phyloP scores from a whole-genome alignment of 345 rosid species.

The Atalantia buxifolia region DNA sequence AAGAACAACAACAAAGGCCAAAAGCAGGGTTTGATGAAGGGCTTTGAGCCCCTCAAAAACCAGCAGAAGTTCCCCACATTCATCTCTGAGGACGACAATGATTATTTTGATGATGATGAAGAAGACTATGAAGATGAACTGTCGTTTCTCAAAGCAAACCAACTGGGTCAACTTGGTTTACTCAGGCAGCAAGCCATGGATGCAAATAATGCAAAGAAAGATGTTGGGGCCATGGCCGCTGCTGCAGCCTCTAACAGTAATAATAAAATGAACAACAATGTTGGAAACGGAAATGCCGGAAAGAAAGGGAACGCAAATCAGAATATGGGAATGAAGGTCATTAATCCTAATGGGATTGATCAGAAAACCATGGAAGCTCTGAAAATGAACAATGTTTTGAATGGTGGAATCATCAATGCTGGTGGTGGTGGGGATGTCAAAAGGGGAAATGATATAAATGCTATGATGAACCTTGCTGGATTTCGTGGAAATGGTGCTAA shows the following conservation, averaged over 20 bases:
- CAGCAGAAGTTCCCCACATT: conserved; percentile 37
- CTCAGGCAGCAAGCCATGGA: conserved; percentile 36
- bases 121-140: conserved; percentile 42
- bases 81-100: conserved; percentile 45
- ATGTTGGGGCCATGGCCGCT: conserved; percentile 24
- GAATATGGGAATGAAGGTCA: conserved; percentile 30
- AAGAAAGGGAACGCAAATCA: conserved; percentile 61
- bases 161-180: conserved; percentile 25
- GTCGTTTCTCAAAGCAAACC: conserved; percentile 28
- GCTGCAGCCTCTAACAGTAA: conserved; percentile 5
- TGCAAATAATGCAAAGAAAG: conserved; percentile 23
- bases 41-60: conserved; percentile 42
- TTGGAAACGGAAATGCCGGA: conserved; percentile 33
- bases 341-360: conserved; percentile 36
- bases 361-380: conserved; percentile 47
- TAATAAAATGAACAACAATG: conserved; percentile 32
- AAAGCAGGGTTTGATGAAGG: conserved; percentile 44
- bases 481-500: conserved; percentile 28
- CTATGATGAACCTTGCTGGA: conserved; percentile 55
- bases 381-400: conserved; percentile 43
- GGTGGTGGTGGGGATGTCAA: conserved; percentile 20
- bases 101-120: conserved; percentile 34
- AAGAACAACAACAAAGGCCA: conserved; percentile 41
- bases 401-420: conserved; percentile 22
- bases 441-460: conserved; percentile 37